Percentiles rank a stretch among this genome's conserved stretches.
Conservation (phyloP, 1,139 yeast species). For the Saccharomycopsis crataegensis region DNA sequence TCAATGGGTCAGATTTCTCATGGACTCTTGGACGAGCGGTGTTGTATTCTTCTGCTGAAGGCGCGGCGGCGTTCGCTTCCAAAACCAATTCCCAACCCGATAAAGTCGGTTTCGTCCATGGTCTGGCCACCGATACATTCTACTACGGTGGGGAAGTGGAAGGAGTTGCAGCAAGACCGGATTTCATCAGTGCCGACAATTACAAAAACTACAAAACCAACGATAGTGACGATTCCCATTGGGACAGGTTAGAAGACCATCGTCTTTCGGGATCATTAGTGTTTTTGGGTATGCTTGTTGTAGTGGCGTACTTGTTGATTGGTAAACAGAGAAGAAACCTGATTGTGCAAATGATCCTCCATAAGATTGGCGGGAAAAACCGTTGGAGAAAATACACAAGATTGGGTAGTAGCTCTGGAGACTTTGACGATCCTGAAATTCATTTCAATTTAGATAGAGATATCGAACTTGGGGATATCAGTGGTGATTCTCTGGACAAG, state of each 20-base stretch:
- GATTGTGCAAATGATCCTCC: conserved; percentile 20
- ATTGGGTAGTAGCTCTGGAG: background rate
- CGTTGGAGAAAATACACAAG: conserved; percentile 1
- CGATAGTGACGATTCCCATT: conserved; percentile 24
- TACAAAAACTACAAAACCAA: conserved; percentile 27
- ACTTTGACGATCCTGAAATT: background rate
- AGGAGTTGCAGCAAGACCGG: conserved; percentile 41
- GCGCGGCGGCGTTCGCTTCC: conserved; percentile 22
- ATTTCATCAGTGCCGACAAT: conserved; percentile 25
- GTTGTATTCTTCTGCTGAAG: conserved; percentile 42
- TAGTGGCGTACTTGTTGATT: conserved; percentile 41
- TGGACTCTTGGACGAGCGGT: conserved; percentile 85
- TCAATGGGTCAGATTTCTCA: conserved; percentile 61
- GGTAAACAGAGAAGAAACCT: conserved; percentile 34
- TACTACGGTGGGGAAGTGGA: conserved; percentile 47
- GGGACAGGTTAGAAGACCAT: conserved; percentile 34
- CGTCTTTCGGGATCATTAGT: conserved; percentile 50
- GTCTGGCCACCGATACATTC: conserved; percentile 42
- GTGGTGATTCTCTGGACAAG: background rate
- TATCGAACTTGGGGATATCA: conserved; percentile 13
- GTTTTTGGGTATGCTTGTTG: conserved; percentile 36
- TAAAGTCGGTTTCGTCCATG: conserved; percentile 39
- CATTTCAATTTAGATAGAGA: background rate
- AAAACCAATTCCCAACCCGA: conserved; percentile 18
- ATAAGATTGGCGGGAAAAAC: conserved; percentile 1